phyloP scores from a whole-genome alignment of 257 asterid species.

The Nicotiana otophora region DNA sequence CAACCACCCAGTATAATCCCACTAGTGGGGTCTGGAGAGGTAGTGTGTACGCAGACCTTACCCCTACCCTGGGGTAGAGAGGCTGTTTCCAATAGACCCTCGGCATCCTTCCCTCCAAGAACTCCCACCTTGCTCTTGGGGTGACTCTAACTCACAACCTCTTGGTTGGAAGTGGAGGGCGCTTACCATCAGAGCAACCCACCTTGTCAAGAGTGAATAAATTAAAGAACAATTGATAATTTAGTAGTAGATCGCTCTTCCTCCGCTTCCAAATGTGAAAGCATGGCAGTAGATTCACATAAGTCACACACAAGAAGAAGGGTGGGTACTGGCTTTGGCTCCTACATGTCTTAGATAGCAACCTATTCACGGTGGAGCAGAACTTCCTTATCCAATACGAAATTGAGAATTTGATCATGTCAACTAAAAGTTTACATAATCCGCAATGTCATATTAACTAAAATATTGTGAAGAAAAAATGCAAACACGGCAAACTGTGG shows the following conservation, averaged over 20 bases:
- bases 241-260: background rate
- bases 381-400: background rate
- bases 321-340: background rate
- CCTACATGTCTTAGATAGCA: conserved; percentile 1
- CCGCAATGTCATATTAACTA: background rate
- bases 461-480: background rate
- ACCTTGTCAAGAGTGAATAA: too few relatives aligned
- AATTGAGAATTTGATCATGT: background rate
- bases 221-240: background rate
- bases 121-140: too few relatives aligned
- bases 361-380: background rate
- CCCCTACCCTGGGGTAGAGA: too few relatives aligned
- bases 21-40: too few relatives aligned
- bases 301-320: background rate
- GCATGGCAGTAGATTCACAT: background rate
- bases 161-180: too few relatives aligned
- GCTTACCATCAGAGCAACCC: too few relatives aligned
- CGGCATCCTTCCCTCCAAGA: too few relatives aligned
- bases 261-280: background rate
- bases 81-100: too few relatives aligned
- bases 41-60: too few relatives aligned
- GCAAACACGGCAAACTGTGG: background rate
- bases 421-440: background rate
- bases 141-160: too few relatives aligned
- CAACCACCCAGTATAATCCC: too few relatives aligned